Percentiles rank a stretch among this genome's conserved stretches.
Conservation (phyloP, 345 rosid genomes). For the Cardiospermum halicacabum region DNA sequence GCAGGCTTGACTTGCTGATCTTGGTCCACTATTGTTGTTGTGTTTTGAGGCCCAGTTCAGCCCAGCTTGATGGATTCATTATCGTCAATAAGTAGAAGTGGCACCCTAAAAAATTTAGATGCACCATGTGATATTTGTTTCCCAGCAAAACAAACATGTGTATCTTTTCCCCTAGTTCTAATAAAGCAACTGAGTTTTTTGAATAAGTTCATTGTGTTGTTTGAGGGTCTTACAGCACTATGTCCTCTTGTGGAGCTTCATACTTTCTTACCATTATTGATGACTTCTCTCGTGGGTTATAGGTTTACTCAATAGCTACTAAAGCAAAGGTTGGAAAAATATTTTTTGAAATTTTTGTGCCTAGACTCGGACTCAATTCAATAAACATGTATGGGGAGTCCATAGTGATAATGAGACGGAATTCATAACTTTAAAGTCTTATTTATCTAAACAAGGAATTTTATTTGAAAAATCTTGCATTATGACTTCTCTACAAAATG, state of each 20-base stretch:
- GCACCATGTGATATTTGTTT: background rate
- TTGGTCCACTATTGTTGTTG: too few relatives aligned
- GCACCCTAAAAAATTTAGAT: background rate
- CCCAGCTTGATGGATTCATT: too few relatives aligned
- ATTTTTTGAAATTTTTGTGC: background rate
- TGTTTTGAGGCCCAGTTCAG: too few relatives aligned
- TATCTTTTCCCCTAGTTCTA: background rate
- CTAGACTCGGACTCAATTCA: background rate
- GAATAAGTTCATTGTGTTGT: background rate
- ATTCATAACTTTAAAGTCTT: background rate
- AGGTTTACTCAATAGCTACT: background rate
- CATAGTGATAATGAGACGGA: slow-evolving; percentile 3
- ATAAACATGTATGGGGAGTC: background rate
- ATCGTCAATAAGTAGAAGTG: too few relatives aligned
- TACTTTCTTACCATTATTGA: background rate
- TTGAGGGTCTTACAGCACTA: background rate
- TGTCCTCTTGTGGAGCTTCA: background rate
- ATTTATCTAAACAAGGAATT: slow-evolving; percentile 3
- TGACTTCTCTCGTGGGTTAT: background rate
- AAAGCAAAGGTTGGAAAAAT: background rate
- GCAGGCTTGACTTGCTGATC: too few relatives aligned
- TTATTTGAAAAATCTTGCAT: slow-evolving; percentile 10
- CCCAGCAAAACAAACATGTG: background rate
- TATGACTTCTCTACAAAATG: slow-evolving; percentile 13
- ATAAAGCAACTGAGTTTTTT: background rate